Percentiles rank a stretch among this genome's conserved stretches.
Evolutionary conservation across 2,329 filamentous ascomycete species (phyloP).

Genomic region (Talaromyces sp.): DNA sequence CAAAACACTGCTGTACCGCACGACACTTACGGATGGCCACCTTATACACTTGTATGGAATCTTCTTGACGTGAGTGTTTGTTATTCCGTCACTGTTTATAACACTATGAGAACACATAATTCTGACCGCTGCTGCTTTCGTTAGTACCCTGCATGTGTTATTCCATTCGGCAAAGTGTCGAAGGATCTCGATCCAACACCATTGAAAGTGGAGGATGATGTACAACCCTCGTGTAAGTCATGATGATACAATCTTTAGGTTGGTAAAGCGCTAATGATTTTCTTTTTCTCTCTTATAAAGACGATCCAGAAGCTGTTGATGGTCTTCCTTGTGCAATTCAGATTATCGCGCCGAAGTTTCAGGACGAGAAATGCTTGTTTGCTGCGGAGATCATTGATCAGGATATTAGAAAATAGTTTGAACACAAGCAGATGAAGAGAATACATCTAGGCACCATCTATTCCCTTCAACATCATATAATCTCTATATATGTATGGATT

Average conservation of each 20-base stretch:
- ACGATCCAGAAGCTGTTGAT: background rate
- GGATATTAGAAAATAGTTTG: background rate
- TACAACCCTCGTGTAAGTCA: conserved; percentile 10
- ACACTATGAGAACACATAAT: too few relatives aligned
- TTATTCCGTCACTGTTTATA: too few relatives aligned
- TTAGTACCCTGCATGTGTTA: conserved; percentile 13
- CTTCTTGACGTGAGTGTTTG: conserved; percentile 45
- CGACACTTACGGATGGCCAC: conserved; percentile 41
- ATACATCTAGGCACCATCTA: too few relatives aligned
- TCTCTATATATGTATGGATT: too few relatives aligned
- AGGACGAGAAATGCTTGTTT: background rate
- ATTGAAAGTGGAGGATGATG: background rate
- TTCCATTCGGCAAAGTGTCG: conserved; percentile 3
- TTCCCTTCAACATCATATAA: too few relatives aligned
- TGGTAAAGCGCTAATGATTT: background rate
- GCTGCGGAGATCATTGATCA: background rate
- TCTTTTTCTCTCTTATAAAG: background rate
- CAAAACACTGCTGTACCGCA: conserved; percentile 51
- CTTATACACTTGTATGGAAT: conserved; percentile 48
- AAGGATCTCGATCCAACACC: conserved; percentile 3
- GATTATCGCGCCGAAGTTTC: background rate
- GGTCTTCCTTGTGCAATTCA: background rate
- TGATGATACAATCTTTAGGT: background rate
- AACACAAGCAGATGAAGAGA: background rate
- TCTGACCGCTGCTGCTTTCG: background rate